phyloP scores from a whole-genome alignment of 2,329 filamentous ascomycete species.

The Grosmannia serpens region DNA sequence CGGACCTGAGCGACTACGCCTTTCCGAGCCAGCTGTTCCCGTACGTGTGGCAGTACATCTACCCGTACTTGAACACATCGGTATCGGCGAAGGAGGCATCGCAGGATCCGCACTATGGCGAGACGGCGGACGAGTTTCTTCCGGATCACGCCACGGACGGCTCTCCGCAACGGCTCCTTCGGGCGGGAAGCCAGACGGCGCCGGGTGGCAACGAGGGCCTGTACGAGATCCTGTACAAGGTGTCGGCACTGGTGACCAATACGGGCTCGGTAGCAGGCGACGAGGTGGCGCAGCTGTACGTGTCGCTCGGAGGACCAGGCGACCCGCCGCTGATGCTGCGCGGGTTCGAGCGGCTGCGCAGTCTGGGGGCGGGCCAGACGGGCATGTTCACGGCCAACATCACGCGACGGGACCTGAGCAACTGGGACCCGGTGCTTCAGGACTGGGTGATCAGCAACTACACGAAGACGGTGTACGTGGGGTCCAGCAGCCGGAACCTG shows the following conservation, averaged over 20 bases:
- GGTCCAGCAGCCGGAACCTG: conserved; percentile 43
- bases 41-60: conserved; percentile 46
- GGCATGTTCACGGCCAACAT: conserved; percentile 56
- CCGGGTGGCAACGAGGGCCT: conserved; percentile 54
- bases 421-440: conserved; percentile 71
- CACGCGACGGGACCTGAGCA: conserved; percentile 71
- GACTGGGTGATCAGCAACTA: conserved; percentile 61
- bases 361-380: conserved; percentile 56
- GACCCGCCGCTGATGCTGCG: conserved; percentile 60
- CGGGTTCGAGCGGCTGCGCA: conserved; percentile 64
- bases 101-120: conserved; percentile 47
- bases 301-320: conserved; percentile 66
- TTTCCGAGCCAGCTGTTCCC: conserved; percentile 49
- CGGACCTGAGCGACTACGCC: conserved; percentile 50
- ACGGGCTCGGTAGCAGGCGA: conserved; percentile 54
- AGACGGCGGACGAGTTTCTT: conserved; percentile 45
- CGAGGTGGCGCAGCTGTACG: conserved; percentile 66
- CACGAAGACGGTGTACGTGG: conserved; percentile 43
- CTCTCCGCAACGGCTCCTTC: conserved; percentile 41
- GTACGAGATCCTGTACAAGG: conserved; percentile 58
- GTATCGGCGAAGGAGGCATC: conserved; percentile 43
- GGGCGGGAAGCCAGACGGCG: conserved; percentile 31
- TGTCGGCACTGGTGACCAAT: conserved; percentile 60
- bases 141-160: conserved; percentile 46
- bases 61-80: conserved; percentile 59